These are phyloP conservation scores for Theileria luwenshuni DNA, from an alignment of 169 alveolate species.

Conservation along the genomic window DNA sequence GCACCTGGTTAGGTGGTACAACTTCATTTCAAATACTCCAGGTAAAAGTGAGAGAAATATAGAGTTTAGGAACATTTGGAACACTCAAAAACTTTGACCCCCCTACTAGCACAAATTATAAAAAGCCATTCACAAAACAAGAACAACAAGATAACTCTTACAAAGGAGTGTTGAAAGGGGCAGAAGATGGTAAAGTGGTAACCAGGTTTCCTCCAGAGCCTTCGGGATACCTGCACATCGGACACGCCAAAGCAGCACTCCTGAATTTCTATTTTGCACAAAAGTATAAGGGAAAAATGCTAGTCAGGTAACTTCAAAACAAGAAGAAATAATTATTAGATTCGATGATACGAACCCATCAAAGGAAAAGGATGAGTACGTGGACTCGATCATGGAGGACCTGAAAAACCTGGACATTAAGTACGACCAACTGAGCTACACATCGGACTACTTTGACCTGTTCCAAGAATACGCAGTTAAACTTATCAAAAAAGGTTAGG, in stretches of 20 bases:
- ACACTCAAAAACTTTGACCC: not conserved
- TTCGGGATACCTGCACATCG: constrained; percentile 98
- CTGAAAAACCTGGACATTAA: constrained; percentile 86
- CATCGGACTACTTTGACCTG: constrained; percentile 93
- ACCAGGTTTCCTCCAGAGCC: constrained; percentile 99
- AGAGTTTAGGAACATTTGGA: constrained; percentile 4
- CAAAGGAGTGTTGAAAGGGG: constrained; percentile 86
- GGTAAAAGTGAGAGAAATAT: constrained; percentile 9
- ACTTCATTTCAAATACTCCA: constrained; percentile 38
- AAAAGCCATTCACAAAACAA: constrained; percentile 62
- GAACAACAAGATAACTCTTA: constrained; percentile 61
- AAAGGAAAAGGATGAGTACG: constrained; percentile 94
- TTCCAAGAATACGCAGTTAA: constrained; percentile 85
- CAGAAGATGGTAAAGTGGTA: constrained; percentile 94
- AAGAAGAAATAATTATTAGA: constrained; percentile 54
- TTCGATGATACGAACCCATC: constrained; percentile 99
- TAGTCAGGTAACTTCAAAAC: constrained; percentile 74
- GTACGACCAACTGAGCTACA: constrained; percentile 88
- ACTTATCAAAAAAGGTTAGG: constrained; percentile 81
- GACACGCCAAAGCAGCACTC: constrained; percentile 98
- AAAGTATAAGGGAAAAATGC: constrained; percentile 93
- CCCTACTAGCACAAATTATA: constrained; percentile 16
- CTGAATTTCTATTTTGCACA: constrained; percentile 93
- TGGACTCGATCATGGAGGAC: constrained; percentile 91
- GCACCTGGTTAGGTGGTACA: constrained; percentile 54